Evolutionary conservation across 805 yeast genomes (phyloP).

Genomic region (Candida orba): DNA sequence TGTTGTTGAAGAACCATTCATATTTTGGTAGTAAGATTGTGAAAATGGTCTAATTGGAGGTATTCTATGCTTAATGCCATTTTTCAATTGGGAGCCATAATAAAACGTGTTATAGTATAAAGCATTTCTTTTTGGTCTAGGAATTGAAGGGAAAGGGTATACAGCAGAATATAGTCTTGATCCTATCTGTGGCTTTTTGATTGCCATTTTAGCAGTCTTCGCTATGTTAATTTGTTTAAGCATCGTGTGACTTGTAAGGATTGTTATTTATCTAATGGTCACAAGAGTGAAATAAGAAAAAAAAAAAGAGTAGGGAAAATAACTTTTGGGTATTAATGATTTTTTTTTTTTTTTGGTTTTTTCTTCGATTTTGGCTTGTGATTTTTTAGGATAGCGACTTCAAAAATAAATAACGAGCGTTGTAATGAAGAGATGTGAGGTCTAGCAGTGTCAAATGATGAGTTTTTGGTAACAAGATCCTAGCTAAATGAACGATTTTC

Average conservation of each 20-base stretch:
- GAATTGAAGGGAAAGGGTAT: slow-evolving; percentile 45
- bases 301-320: not conserved
- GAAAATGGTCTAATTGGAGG: slow-evolving; percentile 23
- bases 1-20: slow-evolving; percentile 17
- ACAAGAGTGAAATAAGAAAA: slow-evolving; percentile 2
- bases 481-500: too few relatives aligned
- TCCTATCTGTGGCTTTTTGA: slow-evolving; percentile 8
- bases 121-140: slow-evolving; percentile 48
- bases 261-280: slow-evolving; percentile 1
- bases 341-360: not conserved
- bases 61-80: slow-evolving; percentile 23
- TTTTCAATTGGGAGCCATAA: slow-evolving; percentile 30
- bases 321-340: not conserved
- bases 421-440: too few relatives aligned
- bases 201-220: not conserved
- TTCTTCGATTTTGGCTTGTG: too few relatives aligned
- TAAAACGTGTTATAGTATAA: slow-evolving; percentile 38
- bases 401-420: too few relatives aligned
- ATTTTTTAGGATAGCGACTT: too few relatives aligned
- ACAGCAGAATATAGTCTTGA: slow-evolving; percentile 16
- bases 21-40: slow-evolving; percentile 14
- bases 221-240: not conserved
- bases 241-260: slow-evolving; percentile 4
- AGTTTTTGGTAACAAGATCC: too few relatives aligned
- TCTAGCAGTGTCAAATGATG: too few relatives aligned